Base-by-base conservation (phyloP, 345 rosid genomes). In the Populus ilicifolia region DNA sequence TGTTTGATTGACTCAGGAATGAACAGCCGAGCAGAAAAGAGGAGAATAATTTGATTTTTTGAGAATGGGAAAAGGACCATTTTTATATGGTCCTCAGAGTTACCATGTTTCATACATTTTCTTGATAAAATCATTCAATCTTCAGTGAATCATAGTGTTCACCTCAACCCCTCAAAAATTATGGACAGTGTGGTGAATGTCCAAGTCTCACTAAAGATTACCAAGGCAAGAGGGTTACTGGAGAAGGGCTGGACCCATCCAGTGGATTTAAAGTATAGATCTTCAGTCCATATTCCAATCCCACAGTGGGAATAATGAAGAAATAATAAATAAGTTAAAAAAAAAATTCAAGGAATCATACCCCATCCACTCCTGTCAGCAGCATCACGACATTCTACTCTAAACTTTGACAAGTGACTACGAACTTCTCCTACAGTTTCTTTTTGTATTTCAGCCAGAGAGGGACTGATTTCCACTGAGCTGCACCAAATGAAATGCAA, bases 381-480 rank as follows among this genome's bases (percentile, higher is more conserved):
- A 73, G 99, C 99, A 96, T 96, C 99, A 44, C 94, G 98, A 30
- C 90, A 77, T 81, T 96, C 97, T 71, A 93, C 97, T 78, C 83
- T 92, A 83, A 92, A 92, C 88, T 88, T 96, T 77, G 92, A 83
- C 74, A 86, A 77, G 84, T 96, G 99, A 83, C 94, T 89, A 50
- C 78, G 87, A 78, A 91, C 92, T 88, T 89, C 90, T 80, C 97
- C 94, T 78, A 96, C 91, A 71, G 97, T 96, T 83, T 90, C 92
- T 80, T 87, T 88, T 71, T 96, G 99, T 84, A 89, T 86, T 78
- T 92, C 85, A 66, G 96, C 98, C 74, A 96, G 85, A 54, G 97
- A 88, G 44, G 96, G 90, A 83, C 99, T 96, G 80, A 96, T 96
- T 87, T 96, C 99, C 80, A 96, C 91, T 65, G 97, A 96, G 71